Evolutionary conservation across 2,329 filamentous ascomycete species (phyloP).

Genomic region (Celoporthe dispersa): DNA sequence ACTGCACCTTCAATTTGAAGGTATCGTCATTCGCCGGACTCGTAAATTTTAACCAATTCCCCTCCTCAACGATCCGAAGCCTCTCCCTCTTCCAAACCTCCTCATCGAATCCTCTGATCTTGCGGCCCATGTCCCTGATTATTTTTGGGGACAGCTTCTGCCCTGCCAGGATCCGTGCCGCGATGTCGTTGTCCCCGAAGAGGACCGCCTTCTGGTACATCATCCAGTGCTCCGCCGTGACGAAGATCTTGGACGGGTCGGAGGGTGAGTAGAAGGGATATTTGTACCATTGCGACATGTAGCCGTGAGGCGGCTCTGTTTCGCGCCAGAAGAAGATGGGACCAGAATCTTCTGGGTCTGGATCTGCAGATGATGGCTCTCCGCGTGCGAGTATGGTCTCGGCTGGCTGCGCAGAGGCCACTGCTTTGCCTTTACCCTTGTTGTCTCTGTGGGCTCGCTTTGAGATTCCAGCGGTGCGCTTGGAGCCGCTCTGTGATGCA

Average conservation of each 20-base stretch:
- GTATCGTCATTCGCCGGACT: constrained; percentile 39
- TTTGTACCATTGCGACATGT: constrained; percentile 67
- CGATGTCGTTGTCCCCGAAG: constrained; percentile 51
- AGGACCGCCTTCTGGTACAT: constrained; percentile 58
- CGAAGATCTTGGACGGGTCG: constrained; percentile 44
- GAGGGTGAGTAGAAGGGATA: constrained; percentile 51
- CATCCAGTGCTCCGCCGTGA: constrained; percentile 60
- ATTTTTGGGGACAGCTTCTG: constrained; percentile 44
- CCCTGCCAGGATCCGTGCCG: constrained; percentile 53
- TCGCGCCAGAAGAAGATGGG: constrained; percentile 55
- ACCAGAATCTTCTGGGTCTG: background rate
- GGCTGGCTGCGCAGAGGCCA: background rate
- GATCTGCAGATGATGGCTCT: background rate
- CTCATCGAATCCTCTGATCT: constrained; percentile 57
- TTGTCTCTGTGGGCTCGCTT: background rate
- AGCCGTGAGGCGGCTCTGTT: constrained; percentile 53
- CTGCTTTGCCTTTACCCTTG: background rate
- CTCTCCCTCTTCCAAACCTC: constrained; percentile 56
- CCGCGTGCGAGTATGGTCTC: background rate
- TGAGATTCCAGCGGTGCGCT: background rate
- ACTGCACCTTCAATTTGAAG: constrained; percentile 47
- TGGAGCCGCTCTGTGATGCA: background rate
- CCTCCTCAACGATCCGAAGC: constrained; percentile 58
- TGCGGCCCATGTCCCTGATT: constrained; percentile 59
- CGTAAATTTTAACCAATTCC: constrained; percentile 64